Base-by-base conservation (phyloP, 441 rosid species). In the Kokia cookei region DNA sequence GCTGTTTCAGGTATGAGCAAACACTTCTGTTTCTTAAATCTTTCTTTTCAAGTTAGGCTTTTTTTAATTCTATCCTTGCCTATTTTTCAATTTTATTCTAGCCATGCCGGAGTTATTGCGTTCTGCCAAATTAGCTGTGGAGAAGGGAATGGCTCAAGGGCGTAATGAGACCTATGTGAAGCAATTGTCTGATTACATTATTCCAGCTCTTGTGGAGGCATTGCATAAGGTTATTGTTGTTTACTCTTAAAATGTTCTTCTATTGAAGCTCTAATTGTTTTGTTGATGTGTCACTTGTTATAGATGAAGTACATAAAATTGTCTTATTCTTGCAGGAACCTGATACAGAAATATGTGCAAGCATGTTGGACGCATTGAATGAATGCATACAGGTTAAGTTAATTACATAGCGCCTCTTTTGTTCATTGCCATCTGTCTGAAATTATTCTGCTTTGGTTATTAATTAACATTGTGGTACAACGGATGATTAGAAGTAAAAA, bases 21-120 rank as follows among this genome's bases (percentile, higher is more conserved):
- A 50, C 61, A n/a, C 48, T 12, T 48, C 11, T 22, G 29, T 55
- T 2, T 3, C 24, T 50, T n/a, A 47, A 11, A 40, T 63, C 26
- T 9, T 43, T 17, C 22, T 45, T 13, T 27, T 72, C 3, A 11
- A 11, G 11, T 64, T 62, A 45, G 75, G 62, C 35, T 13, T 37
- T 74, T 70, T 1, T 3, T 12, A 65, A 40, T 69, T 22, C 60
- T 5, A 22, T 77, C n/a, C 45, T 35, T 10, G 26, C 22, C 40
- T 60, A 10, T 55, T 42, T 50, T 74, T 55, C 50, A 37, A 67
- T 27, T 70, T 63, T 48, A 51, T 51, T 73, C 66, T 75, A 96
- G 99, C 99, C 65, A 96, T 96, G 99, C 99, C 99, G 8, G 98
- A 96, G 83, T 89, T 96, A 61, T 84, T 96, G 78, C 93, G 87